Percentiles rank a stretch among this genome's conserved stretches.
Conservation (phyloP, 192 early-diverging fungal species). For the Coemansia sp. region DNA sequence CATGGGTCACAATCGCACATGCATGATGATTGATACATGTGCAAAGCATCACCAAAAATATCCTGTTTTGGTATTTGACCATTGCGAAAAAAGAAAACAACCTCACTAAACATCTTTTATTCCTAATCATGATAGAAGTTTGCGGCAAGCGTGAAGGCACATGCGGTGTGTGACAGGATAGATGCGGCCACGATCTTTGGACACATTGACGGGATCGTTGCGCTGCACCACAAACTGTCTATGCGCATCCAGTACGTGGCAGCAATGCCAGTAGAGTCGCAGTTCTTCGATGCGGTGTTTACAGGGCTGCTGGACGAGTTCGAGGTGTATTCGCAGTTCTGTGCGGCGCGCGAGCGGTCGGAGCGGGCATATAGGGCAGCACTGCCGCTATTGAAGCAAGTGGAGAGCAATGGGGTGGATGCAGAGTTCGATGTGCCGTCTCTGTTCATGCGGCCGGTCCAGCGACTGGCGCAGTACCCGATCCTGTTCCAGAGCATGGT, state of each 20-base stretch:
- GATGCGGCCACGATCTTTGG: conserved; percentile 28
- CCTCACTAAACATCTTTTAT: not conserved
- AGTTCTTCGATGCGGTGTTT: conserved; percentile 35
- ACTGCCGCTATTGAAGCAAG: conserved; percentile 20
- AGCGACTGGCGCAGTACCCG: conserved; percentile 53
- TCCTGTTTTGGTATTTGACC: not conserved
- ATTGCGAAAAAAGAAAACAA: not conserved
- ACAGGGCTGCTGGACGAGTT: conserved; percentile 19
- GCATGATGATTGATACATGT: not conserved
- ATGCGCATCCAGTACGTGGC: conserved; percentile 50
- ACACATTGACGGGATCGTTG: conserved; percentile 23
- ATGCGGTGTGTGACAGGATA: conserved; percentile 18
- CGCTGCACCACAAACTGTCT: conserved; percentile 44
- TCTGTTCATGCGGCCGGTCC: conserved; percentile 49
- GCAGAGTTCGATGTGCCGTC: conserved; percentile 36
- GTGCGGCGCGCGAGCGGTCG: conserved; percentile 33
- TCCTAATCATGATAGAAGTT: conserved; percentile 11
- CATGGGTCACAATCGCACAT: not conserved
- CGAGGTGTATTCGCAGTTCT: conserved; percentile 39
- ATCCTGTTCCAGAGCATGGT: conserved; percentile 46
- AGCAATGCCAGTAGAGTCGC: conserved; percentile 21
- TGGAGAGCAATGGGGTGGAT: conserved; percentile 8
- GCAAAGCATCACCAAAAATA: no score
- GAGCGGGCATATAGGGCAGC: conserved; percentile 20
- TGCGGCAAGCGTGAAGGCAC: conserved; percentile 19